Evolutionary conservation across 306 rosid genomes (phyloP).

Genomic region (Trifolium pratense): DNA sequence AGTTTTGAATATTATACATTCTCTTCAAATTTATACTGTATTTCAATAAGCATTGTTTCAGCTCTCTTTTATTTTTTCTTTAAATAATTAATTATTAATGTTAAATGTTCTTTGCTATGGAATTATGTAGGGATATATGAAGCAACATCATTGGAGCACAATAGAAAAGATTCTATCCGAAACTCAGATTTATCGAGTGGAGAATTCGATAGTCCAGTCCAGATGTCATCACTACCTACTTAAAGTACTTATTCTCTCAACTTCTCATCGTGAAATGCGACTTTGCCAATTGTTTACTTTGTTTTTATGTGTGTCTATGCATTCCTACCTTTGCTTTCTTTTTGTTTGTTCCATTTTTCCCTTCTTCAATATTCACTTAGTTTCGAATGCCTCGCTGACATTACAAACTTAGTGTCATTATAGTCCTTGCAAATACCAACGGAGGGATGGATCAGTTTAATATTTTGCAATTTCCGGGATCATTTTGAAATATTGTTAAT

Average conservation of each 20-base stretch:
- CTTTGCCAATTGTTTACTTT: slow-evolving; percentile 24
- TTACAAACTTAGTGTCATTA: neutral
- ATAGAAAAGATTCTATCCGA: slow-evolving; percentile 67
- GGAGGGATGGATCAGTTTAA: neutral
- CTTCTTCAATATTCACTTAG: neutral
- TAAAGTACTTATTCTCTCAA: slow-evolving; percentile 59
- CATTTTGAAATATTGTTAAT: too few relatives aligned
- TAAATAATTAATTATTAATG: slow-evolving; percentile 13
- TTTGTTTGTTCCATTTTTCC: neutral
- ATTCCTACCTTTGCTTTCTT: neutral
- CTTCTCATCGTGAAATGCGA: slow-evolving; percentile 21
- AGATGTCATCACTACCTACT: slow-evolving; percentile 87
- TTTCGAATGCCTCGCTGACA: neutral
- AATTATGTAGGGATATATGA: slow-evolving; percentile 74
- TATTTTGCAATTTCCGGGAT: neutral
- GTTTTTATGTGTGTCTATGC: neutral
- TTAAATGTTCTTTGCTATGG: slow-evolving; percentile 35
- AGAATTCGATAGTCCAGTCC: slow-evolving; percentile 61
- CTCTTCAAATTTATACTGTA: slow-evolving; percentile 26
- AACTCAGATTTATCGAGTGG: slow-evolving; percentile 59
- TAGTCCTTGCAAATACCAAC: neutral
- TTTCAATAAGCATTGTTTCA: neutral
- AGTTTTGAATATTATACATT: slow-evolving; percentile 39
- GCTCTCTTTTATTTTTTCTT: neutral
- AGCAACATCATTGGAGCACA: slow-evolving; percentile 87